Evolutionary conservation across 345 rosid genomes (phyloP), one percentile per base, ranked within the genome.

Genomic region (Laguncularia racemosa): DNA sequence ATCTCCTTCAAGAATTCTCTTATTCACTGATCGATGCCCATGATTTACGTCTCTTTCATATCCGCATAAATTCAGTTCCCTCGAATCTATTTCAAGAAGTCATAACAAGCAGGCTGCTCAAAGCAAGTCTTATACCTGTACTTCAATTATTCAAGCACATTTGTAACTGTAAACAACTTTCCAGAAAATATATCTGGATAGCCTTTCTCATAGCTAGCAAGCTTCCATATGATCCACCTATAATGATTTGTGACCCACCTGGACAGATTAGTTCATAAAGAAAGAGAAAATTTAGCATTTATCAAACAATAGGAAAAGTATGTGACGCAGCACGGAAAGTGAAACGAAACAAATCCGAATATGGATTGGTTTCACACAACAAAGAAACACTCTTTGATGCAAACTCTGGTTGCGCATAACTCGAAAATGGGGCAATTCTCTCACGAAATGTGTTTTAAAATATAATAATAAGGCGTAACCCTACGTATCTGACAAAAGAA

Each of bases 201-300:
- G 64, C 51, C 52, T 78, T 80, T 84, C 60, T 89, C 97, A 56
- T 89, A 92, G 64, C 89, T 73, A 49, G 78, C 86, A 61, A 92
- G 88, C 74, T 92, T 92, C 98, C 98, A 92, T 46, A 89, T 84
- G 71, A 92, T 84, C 97, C 89, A 89, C 74, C 78, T 86, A 77
- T 84, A 89, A 69, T 92, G 98, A 77, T 92, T 92, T 46, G 50
- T 52, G 48, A 89, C 81, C 98, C 98, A 89, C 80, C 98, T 92
- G 67, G 62, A 51, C 11, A 63, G 58, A 77, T 14, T 56, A 6
- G 63, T 16, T 47, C 38, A 23, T 13, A 51, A 13, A 51, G 54
- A 6, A 47, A 16, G 16, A 47, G 48, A 44, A 58, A 57, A 20
- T 69, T 21, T 10, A 14, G 50, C 50, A 47, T 47, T 14, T 1